Evolutionary conservation across 78 protist species (phyloP).

Genomic region (Dictyostelium brefeldianum): DNA sequence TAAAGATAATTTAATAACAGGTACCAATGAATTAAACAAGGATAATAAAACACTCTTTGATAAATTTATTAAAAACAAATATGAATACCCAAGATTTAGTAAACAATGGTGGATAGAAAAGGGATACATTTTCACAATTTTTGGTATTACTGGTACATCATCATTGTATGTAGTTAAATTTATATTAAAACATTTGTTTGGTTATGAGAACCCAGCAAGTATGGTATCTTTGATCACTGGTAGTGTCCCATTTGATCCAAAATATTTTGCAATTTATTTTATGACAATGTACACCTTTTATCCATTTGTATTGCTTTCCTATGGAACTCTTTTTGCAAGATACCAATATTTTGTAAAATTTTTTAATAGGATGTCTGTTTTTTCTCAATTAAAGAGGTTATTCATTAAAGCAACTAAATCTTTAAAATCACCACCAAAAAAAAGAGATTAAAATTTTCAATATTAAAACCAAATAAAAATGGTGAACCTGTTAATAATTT

Average conservation of each 20-base stretch:
- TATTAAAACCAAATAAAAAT: no score
- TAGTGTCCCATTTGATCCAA: background rate
- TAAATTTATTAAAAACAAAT: constrained; percentile 60
- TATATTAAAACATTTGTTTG: constrained; percentile 27
- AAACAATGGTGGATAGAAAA: constrained; percentile 49
- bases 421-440: no score
- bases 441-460: background rate
- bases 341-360: constrained; percentile 52
- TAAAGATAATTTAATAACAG: background rate
- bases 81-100: constrained; percentile 62
- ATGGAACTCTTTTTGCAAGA: constrained; percentile 67
- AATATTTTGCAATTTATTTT: constrained; percentile 28
- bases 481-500: no score
- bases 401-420: background rate
- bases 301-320: constrained; percentile 50
- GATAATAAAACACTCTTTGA: constrained; percentile 14
- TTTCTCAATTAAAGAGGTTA: constrained; percentile 16
- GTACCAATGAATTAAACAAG: background rate
- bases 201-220: constrained; percentile 42
- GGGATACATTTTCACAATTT: constrained; percentile 9
- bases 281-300: constrained; percentile 58
- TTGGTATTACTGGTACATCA: constrained; percentile 66
- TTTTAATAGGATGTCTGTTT: constrained; percentile 36
- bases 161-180: constrained; percentile 33
- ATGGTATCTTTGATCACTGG: constrained; percentile 26